phyloP scores from a whole-genome alignment of 2,329 filamentous ascomycete species.

The Fusarium aywerte region DNA sequence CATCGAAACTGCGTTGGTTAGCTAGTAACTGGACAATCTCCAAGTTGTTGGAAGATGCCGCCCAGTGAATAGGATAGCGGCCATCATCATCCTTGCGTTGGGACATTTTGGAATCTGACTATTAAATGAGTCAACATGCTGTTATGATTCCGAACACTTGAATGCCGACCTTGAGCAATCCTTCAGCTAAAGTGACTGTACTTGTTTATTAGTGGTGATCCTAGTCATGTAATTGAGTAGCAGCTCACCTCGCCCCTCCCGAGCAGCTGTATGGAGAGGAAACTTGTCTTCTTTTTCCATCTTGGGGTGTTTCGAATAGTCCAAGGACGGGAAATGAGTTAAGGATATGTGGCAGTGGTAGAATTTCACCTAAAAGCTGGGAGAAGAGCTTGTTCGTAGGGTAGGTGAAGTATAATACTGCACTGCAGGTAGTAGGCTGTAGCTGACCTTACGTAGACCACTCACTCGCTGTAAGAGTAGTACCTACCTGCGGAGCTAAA shows the following conservation, averaged over 20 bases:
- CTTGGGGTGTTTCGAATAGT: not conserved
- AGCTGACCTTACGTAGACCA: constrained; percentile 18
- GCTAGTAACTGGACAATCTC: constrained; percentile 79
- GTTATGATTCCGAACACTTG: not conserved
- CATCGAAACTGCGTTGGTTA: constrained; percentile 78
- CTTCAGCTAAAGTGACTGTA: constrained; percentile 76
- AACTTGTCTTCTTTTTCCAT: constrained; percentile 68
- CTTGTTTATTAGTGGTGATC: constrained; percentile 21
- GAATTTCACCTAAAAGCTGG: not conserved
- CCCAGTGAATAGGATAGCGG: constrained; percentile 94
- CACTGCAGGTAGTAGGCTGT: constrained; percentile 7
- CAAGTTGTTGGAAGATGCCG: constrained; percentile 81
- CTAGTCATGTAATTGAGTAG: not conserved
- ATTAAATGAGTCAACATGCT: not conserved
- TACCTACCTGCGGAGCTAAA: not conserved
- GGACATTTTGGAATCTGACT: constrained; percentile 85
- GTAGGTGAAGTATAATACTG: not conserved
- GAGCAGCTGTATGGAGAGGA: constrained; percentile 86
- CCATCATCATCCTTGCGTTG: constrained; percentile 82
- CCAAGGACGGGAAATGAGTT: not conserved
- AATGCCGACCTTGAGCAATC: constrained; percentile 52
- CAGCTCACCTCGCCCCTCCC: constrained; percentile 81
- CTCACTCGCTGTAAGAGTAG: not conserved
- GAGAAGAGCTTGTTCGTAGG: constrained; percentile 2
- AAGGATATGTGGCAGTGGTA: not conserved